Evolutionary conservation across 2,329 filamentous ascomycete genomes (phyloP), one percentile per base, ranked within the genome.

Genomic region (Sporothrix pseudoabietina): DNA sequence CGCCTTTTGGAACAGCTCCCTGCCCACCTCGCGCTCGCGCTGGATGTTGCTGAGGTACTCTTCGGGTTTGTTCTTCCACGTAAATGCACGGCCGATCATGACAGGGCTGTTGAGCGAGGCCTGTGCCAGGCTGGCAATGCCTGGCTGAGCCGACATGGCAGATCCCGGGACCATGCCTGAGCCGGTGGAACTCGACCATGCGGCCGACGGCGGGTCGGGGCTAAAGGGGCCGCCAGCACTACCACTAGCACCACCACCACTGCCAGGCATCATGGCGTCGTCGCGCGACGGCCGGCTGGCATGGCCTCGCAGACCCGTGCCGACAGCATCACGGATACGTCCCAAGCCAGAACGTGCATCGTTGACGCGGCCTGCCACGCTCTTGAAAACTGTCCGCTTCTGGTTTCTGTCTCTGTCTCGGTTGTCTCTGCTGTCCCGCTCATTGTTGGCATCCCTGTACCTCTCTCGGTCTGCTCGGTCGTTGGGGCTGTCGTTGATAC

Each of bases 281-380:
- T 91, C 88, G 76, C 84, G 87, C 4, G 88, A 89, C n/a, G 85
- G 84, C 16, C 86, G 85, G 76, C 81, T 85, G 65, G 79, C 78
- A 74, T 91, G 88, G 1, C 87, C 86, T 75, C 85, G 85, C n/a
- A 85, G 70, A 14, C 83, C 83, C 16, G 85, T 85, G 0, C 93
- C 92, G 49, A 97, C 92, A 2, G 90, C 93, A 79, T 95, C 94
- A 79, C 94, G 94, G 80, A 98, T 94, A 49, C 93, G 90, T 1
- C 92, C 92, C 72, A 97, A 87, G 0, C 94, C 94, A 72, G 91
- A 94, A 65, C 92, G 90, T 63, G 94, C 92, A 81, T 97, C 94
- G 75, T 88, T 92, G 79, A 93, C 91, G 76, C 92, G 91, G 5
- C 89, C 92, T 2, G 91, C 91, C 19, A 96, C 92, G 74, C 90